These are phyloP conservation scores for Straminergon stramineum DNA, from an alignment of 225 moss, liverwort and hornwort genomes.

Conservation along the genomic window DNA sequence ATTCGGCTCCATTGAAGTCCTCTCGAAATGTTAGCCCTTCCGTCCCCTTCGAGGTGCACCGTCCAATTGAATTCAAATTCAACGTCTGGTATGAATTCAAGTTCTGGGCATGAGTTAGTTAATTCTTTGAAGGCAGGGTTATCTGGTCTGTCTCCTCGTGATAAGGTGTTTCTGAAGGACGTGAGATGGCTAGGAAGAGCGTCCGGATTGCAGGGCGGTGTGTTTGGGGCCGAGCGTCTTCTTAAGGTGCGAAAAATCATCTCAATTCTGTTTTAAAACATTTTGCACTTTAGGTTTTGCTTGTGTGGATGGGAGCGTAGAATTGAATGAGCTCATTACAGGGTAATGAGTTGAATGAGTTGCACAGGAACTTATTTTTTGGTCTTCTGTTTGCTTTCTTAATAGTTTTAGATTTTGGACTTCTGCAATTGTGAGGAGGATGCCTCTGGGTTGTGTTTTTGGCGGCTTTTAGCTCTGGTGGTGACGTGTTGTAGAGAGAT, in stretches of 20 bases:
- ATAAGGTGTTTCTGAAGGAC: neutral
- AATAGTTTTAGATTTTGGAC: neutral
- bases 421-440: neutral
- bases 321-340: neutral
- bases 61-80: neutral
- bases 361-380: neutral
- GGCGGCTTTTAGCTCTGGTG: neutral
- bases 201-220: neutral
- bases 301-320: neutral
- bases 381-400: neutral
- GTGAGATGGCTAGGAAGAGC: neutral
- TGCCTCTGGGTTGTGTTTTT: neutral
- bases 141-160: neutral
- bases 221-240: neutral
- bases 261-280: neutral
- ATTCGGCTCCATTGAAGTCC: neutral
- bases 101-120: neutral
- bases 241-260: neutral
- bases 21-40: slow-evolving; percentile 10
- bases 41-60: neutral
- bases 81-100: neutral
- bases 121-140: neutral
- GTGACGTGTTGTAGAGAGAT: neutral
- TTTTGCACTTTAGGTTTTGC: neutral
- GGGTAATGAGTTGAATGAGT: no score